A percentile compares a stretch with the other conserved stretches of the same genome.
These are phyloP conservation scores for Sclerotiophoma versabilis DNA, from an alignment of 2,329 filamentous ascomycete species.

Conservation along the genomic window DNA sequence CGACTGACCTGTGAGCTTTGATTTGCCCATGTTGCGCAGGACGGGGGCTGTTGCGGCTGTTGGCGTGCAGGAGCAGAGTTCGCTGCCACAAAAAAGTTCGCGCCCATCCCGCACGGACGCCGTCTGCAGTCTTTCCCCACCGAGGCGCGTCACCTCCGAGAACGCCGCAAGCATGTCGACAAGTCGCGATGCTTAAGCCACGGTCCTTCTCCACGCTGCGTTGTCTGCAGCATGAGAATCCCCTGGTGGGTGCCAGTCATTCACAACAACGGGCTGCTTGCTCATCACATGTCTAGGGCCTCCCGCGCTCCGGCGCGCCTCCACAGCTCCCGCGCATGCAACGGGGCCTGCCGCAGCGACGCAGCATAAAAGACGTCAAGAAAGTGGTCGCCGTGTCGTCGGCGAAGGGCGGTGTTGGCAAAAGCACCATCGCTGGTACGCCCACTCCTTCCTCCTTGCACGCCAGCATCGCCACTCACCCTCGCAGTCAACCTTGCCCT, in stretches of 20 bases:
- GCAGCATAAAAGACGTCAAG: conserved; percentile 81
- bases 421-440: conserved; percentile 86
- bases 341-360: conserved; percentile 79
- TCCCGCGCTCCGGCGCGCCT: conserved; percentile 75
- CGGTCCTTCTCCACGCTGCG: conserved; percentile 62
- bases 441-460: not conserved
- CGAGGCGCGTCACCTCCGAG: conserved; percentile 31
- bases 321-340: conserved; percentile 76
- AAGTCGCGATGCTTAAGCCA: conserved; percentile 48
- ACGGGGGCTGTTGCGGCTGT: conserved; percentile 6
- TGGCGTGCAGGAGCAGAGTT: conserved; percentile 22
- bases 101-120: conserved; percentile 10
- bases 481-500: conserved; percentile 77
- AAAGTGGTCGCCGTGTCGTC: conserved; percentile 98
- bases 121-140: conserved; percentile 3
- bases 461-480: not conserved
- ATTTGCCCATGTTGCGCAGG: conserved; percentile 36
- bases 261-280: no score
- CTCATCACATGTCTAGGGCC: conserved; percentile 65
- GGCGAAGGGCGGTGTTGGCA: conserved; percentile 97
- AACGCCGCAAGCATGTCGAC: conserved; percentile 27
- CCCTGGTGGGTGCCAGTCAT: conserved; percentile 65
- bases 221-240: conserved; percentile 79
- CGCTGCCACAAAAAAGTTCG: conserved; percentile 42
- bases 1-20: conserved; percentile 39